These are phyloP conservation scores for Pyrenula aspistea DNA, from an alignment of 495 filamentous ascomycete genomes.

Conservation along the genomic window DNA sequence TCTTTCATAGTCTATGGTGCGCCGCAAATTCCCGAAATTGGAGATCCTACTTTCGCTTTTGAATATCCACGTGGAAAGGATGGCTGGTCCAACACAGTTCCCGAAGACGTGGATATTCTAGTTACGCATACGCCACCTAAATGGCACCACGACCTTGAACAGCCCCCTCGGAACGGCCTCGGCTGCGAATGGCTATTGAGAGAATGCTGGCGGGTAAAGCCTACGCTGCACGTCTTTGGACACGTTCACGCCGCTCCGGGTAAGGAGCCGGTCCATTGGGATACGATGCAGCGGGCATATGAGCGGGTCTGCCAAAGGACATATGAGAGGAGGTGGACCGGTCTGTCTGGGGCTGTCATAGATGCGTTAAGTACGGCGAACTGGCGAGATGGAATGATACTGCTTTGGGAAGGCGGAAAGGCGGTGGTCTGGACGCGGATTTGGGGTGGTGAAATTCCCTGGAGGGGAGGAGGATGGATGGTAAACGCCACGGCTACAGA, in stretches of 20 bases:
- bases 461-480: slow-evolving; percentile 47
- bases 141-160: slow-evolving; percentile 58
- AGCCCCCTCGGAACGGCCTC: slow-evolving; percentile 34
- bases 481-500: slow-evolving; percentile 71
- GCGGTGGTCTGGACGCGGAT: slow-evolving; percentile 59
- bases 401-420: slow-evolving; percentile 49
- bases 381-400: slow-evolving; percentile 50
- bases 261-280: slow-evolving; percentile 60
- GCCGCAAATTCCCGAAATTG: slow-evolving; percentile 48
- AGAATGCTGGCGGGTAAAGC: slow-evolving; percentile 70
- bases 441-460: slow-evolving; percentile 50
- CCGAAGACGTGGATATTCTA: slow-evolving; percentile 65
- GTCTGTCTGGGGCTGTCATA: slow-evolving; percentile 11
- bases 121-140: slow-evolving; percentile 67
- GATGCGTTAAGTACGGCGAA: slow-evolving; percentile 39
- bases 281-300: slow-evolving; percentile 60
- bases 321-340: neutral
- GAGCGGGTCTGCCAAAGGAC: slow-evolving; percentile 23
- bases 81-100: slow-evolving; percentile 56
- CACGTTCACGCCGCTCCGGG: slow-evolving; percentile 66
- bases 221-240: slow-evolving; percentile 76
- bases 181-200: slow-evolving; percentile 66
- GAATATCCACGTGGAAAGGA: slow-evolving; percentile 47
- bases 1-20: slow-evolving; percentile 48
- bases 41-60: slow-evolving; percentile 52